phyloP scores from a whole-genome alignment of 2,329 filamentous ascomycete genomes.

The Colletotrichum sp. region DNA sequence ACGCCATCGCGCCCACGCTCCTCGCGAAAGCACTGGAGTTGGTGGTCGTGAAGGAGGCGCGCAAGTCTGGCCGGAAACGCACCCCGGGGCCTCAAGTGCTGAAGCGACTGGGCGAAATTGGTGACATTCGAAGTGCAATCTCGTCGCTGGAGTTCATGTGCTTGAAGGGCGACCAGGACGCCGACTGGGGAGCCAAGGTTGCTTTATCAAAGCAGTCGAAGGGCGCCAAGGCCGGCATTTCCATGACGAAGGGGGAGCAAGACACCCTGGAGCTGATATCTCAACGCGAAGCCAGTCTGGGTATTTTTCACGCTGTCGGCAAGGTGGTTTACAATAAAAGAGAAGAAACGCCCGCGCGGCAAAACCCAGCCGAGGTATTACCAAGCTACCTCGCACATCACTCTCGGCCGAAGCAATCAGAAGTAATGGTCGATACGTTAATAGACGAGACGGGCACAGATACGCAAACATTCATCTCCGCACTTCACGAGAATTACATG shows the following conservation, averaged over 20 bases:
- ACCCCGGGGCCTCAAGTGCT: conserved; percentile 82
- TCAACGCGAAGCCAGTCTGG: conserved; percentile 86
- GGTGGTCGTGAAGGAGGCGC: conserved; percentile 84
- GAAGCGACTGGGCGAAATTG: conserved; percentile 81
- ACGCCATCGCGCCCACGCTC: conserved; percentile 85
- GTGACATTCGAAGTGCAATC: conserved; percentile 91
- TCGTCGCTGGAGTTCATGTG: conserved; percentile 93
- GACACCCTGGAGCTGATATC: conserved; percentile 83
- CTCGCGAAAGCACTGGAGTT: conserved; percentile 84
- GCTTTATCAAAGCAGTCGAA: conserved; percentile 73
- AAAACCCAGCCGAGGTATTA: conserved; percentile 55
- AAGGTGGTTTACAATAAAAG: conserved; percentile 98
- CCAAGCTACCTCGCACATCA: conserved; percentile 63
- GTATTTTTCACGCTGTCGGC: conserved; percentile 94
- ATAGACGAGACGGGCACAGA: conserved; percentile 95
- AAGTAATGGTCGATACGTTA: conserved; percentile 75
- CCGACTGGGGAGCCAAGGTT: conserved; percentile 77
- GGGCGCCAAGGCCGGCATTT: conserved; percentile 57
- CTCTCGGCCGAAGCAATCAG: conserved; percentile 65
- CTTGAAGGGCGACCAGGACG: conserved; percentile 76
- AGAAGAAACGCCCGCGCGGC: conserved; percentile 54
- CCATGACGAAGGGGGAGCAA: conserved; percentile 76
- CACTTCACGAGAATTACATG: conserved; percentile 92
- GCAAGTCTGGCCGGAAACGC: conserved; percentile 74
- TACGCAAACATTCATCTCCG: conserved; percentile 85